Conservation (phyloP, 2,329 filamentous ascomycete genomes). For the Pestalotiopsis fici region DNA sequence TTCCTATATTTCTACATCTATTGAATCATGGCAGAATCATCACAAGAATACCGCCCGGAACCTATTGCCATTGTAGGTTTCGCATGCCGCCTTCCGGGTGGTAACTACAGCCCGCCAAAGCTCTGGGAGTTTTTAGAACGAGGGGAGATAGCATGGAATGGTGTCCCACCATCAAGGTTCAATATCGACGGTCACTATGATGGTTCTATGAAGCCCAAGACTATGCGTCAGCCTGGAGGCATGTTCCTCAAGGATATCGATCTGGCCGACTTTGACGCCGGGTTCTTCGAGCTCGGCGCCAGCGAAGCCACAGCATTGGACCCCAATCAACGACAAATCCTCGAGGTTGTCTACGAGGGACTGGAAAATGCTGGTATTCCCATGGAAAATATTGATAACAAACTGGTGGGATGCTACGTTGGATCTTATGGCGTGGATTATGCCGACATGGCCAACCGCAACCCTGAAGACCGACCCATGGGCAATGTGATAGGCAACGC, state of each 20-base stretch:
- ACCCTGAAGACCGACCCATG: not conserved
- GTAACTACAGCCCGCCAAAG: slow-evolving; percentile 28
- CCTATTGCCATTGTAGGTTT: slow-evolving; percentile 44
- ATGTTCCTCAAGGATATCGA: slow-evolving; percentile 41
- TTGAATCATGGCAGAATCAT: not conserved
- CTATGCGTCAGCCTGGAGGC: slow-evolving; percentile 33
- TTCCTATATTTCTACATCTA: not conserved
- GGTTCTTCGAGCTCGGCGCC: slow-evolving; percentile 23
- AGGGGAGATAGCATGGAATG: slow-evolving; percentile 30
- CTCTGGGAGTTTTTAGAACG: slow-evolving; percentile 38
- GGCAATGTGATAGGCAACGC: not conserved
- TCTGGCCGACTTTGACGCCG: slow-evolving; percentile 32
- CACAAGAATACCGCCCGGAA: slow-evolving; percentile 7
- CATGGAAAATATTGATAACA: slow-evolving; percentile 15
- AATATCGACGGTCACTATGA: slow-evolving; percentile 36
- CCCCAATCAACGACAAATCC: slow-evolving; percentile 24
- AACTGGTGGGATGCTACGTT: slow-evolving; percentile 17
- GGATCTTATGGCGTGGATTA: not conserved
- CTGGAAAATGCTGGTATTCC: slow-evolving; percentile 27
- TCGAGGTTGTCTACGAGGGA: slow-evolving; percentile 29
- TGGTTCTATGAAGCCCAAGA: slow-evolving; percentile 32
- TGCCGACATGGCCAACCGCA: not conserved
- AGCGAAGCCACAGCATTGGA: slow-evolving; percentile 22
- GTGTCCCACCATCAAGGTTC: slow-evolving; percentile 31
- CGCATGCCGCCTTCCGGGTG: slow-evolving; percentile 42